Conservation (phyloP, 345 rosid genomes). For the Garcia nutans region DNA sequence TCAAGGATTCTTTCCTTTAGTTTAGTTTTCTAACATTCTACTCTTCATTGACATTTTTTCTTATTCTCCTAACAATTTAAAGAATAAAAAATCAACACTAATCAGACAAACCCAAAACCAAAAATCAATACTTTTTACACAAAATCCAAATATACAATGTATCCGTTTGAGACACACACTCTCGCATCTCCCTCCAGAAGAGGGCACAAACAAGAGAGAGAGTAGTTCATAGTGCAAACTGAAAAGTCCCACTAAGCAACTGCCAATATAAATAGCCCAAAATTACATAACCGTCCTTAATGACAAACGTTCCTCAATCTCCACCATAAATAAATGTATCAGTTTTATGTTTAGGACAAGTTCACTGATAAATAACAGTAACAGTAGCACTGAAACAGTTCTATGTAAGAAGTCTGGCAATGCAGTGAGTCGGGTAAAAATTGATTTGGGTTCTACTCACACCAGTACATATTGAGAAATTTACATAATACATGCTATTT, state of each 20-base stretch:
- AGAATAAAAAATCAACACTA: background rate
- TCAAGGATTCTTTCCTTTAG: too few relatives aligned
- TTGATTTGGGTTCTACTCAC: background rate
- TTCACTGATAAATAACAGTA: background rate
- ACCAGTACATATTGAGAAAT: too few relatives aligned
- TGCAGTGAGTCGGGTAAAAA: background rate
- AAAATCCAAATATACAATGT: background rate
- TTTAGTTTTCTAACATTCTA: conserved; percentile 18
- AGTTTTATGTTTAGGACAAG: background rate
- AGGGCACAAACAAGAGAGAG: background rate
- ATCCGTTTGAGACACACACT: background rate
- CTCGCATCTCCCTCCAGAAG: conserved; percentile 4
- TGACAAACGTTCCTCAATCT: background rate
- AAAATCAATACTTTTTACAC: background rate
- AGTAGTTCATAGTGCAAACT: conserved; percentile 10
- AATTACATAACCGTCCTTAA: conserved; percentile 19
- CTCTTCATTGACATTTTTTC: conserved; percentile 62
- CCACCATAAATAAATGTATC: conserved; percentile 12
- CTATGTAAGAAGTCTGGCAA: background rate
- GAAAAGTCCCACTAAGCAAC: conserved; percentile 22
- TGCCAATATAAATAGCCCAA: conserved; percentile 17
- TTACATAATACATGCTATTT: too few relatives aligned
- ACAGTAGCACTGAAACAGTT: background rate
- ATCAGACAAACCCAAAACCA: conserved; percentile 10
- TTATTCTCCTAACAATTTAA: background rate